Evolutionary conservation across 2,329 filamentous ascomycete genomes (phyloP).

Genomic region (Tolypocladium sp.): DNA sequence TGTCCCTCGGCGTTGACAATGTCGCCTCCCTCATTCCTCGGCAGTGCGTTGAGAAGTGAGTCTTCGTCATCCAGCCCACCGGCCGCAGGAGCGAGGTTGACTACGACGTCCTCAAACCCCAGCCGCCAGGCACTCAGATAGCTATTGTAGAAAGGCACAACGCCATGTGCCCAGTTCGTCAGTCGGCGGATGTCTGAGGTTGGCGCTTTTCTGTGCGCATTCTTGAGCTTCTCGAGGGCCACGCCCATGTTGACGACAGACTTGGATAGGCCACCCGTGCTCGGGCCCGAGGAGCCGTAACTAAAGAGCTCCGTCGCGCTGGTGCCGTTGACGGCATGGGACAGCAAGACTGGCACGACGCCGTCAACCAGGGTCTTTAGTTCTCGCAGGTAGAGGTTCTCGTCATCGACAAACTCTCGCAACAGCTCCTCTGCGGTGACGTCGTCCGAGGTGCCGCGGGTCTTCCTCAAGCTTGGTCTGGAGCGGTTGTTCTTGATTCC

Average conservation of each 20-base stretch:
- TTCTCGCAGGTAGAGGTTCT: slow-evolving; percentile 81
- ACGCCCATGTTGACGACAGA: slow-evolving; percentile 93
- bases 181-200: slow-evolving; percentile 62
- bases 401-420: slow-evolving; percentile 72
- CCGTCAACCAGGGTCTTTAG: slow-evolving; percentile 89
- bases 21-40: slow-evolving; percentile 55
- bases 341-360: slow-evolving; percentile 85
- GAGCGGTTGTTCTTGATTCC: slow-evolving; percentile 64
- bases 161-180: slow-evolving; percentile 71
- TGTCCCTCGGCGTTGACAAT: slow-evolving; percentile 69
- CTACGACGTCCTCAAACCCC: slow-evolving; percentile 88
- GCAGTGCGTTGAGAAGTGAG: slow-evolving; percentile 49
- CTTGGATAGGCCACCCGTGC: slow-evolving; percentile 59
- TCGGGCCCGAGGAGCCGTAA: slow-evolving; percentile 39
- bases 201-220: slow-evolving; percentile 71
- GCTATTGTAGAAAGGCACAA: slow-evolving; percentile 70
- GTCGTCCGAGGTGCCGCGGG: slow-evolving; percentile 55
- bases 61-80: slow-evolving; percentile 46
- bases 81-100: slow-evolving; percentile 73
- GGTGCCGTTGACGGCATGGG: slow-evolving; percentile 67
- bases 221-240: slow-evolving; percentile 74
- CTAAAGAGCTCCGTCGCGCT: slow-evolving; percentile 60
- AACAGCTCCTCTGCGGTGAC: slow-evolving; percentile 70
- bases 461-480: slow-evolving; percentile 67
- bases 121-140: slow-evolving; percentile 86